Evolutionary conservation across 2,329 filamentous ascomycete species (phyloP).

Genomic region (Aspergillus hortae): DNA sequence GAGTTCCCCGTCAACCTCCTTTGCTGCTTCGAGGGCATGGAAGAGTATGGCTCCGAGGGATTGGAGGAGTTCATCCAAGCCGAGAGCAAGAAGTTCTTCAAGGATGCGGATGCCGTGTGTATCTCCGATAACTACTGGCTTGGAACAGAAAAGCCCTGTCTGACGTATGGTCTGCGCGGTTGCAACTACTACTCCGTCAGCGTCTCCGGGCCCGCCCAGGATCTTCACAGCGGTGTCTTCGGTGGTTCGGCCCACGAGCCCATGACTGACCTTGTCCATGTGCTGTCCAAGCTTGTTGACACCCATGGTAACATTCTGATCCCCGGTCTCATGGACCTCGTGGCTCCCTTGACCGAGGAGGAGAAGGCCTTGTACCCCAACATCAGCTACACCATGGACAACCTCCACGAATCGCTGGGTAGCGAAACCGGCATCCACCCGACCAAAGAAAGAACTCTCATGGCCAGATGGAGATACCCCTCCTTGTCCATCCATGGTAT

Average conservation of each 20-base stretch:
- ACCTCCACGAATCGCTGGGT: slow-evolving; percentile 86
- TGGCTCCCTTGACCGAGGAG: slow-evolving; percentile 80
- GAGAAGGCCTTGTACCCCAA: slow-evolving; percentile 83
- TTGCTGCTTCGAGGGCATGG: slow-evolving; percentile 99
- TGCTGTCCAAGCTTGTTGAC: slow-evolving; percentile 83
- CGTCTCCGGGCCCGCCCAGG: slow-evolving; percentile 84
- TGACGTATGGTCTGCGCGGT: slow-evolving; percentile 94
- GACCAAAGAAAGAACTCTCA: slow-evolving; percentile 87
- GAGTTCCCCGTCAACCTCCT: slow-evolving; percentile 97
- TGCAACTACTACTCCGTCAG: slow-evolving; percentile 97
- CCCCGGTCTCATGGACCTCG: slow-evolving; percentile 88
- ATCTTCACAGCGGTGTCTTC: slow-evolving; percentile 95
- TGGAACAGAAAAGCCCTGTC: slow-evolving; percentile 94
- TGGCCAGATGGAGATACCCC: slow-evolving; percentile 94
- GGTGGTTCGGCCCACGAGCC: slow-evolving; percentile 95
- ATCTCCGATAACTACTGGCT: slow-evolving; percentile 99
- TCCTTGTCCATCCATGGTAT: slow-evolving; percentile 92
- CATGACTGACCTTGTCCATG: slow-evolving; percentile 88
- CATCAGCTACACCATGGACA: slow-evolving; percentile 95
- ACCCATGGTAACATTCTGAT: slow-evolving; percentile 89
- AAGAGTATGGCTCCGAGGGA: slow-evolving; percentile 96
- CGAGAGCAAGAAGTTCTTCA: slow-evolving; percentile 92
- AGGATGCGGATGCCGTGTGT: slow-evolving; percentile 91
- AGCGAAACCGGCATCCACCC: slow-evolving; percentile 82
- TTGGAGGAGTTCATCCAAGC: slow-evolving; percentile 89